phyloP scores from a whole-genome alignment of 768 basidiomycete species.

The Coprinopsis cinerea region DNA sequence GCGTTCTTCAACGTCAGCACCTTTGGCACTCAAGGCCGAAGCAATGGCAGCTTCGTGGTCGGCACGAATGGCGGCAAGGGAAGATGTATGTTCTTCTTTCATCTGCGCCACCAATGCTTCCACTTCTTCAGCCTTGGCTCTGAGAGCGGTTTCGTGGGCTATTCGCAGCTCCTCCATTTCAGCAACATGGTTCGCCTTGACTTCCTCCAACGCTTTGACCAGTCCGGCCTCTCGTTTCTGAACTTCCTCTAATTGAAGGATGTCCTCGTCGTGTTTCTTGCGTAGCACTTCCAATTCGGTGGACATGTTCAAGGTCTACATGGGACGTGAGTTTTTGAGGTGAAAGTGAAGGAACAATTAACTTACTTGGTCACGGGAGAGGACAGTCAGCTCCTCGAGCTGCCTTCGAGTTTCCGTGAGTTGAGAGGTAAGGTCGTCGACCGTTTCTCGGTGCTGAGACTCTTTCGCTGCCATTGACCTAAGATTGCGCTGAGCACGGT shows the following conservation, averaged over 20 bases:
- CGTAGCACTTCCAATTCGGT: conserved; percentile 76
- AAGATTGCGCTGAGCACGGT: conserved; percentile 7
- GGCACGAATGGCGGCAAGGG: background rate
- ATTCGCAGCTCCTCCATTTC: conserved; percentile 44
- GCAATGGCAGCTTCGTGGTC: background rate
- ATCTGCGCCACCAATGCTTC: conserved; percentile 42
- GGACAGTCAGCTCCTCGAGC: conserved; percentile 72
- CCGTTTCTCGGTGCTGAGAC: conserved; percentile 75
- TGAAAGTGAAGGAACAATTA: background rate
- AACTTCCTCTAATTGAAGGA: conserved; percentile 48
- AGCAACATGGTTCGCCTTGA: conserved; percentile 43
- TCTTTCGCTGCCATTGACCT: conserved; percentile 99
- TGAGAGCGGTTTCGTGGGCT: conserved; percentile 41
- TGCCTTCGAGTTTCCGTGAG: conserved; percentile 67
- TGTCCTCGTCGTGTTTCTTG: conserved; percentile 48
- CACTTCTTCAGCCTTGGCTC: conserved; percentile 34
- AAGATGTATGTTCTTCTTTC: conserved; percentile 23
- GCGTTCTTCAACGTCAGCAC: conserved; percentile 37
- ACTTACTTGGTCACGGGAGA: conserved; percentile 80
- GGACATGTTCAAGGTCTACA: conserved; percentile 80
- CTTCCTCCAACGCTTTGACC: conserved; percentile 41
- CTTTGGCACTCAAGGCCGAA: conserved; percentile 21
- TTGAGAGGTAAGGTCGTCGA: conserved; percentile 66
- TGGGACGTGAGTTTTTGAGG: conserved; percentile 2
- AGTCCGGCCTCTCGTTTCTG: conserved; percentile 54